Base-by-base conservation (phyloP, 345 rosid genomes). In the Brassica carinata region DNA sequence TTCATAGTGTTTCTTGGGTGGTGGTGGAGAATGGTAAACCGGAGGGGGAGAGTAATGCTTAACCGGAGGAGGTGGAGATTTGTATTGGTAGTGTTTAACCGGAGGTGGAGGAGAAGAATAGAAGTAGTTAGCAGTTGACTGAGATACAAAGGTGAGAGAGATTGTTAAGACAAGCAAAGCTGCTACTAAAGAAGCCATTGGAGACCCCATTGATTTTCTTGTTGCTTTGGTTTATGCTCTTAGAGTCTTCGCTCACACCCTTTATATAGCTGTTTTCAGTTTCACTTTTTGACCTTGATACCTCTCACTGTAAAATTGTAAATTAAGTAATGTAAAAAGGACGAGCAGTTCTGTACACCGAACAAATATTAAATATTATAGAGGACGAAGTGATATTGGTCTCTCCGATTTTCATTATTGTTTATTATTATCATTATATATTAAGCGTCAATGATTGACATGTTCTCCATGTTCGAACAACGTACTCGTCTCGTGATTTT, bases 41-140 rank as follows among this genome's bases (percentile, higher is more conserved):
- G 83, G 83, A 0, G 84, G 81, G 0, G 83, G 83, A 19, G 75
- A 57, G 53, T 80, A 80, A 19, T 64, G 80, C 11, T 81, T 76
- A 71, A 71, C 64, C 5, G 77, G 84, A 27, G 84, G 84, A 38
- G 81, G 68, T 8, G 79, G 81, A 10, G 81, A 75, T 51, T 75
- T 66, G 53, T 75, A 75, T 66, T 75, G 7, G 11, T 82, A 82
- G 11, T 77, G 82, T 8, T 82, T 82, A 66, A 72, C 78, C 27
- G 84, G 84, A 43, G 84, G 84, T 14, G 84, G 84, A 63, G 84
- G 84, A 72, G 84, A 77, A 61, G 82, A 77, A 10, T 81, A 81
- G 15, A 65, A 34, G 70, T 82, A 82, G 67, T 82, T 78, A 55
- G 84, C 84, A 1, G 66, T 45, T 63, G 84, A 66, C 27, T 77